Evolutionary conservation across 2,329 filamentous ascomycete genomes (phyloP).

Genomic region (Pseudocercospora crystallina): DNA sequence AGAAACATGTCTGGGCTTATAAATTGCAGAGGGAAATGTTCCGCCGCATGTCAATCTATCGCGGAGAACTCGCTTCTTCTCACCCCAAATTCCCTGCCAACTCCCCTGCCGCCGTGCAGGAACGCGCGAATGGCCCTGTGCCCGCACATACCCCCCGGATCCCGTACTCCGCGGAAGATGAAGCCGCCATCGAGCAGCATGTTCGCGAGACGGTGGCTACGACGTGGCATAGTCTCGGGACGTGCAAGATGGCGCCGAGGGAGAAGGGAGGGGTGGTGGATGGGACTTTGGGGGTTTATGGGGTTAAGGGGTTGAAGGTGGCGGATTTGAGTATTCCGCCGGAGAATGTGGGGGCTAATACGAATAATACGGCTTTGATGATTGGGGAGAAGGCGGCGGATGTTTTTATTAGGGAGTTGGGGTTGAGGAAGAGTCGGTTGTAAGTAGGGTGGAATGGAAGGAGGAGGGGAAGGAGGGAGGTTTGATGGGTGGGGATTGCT

Average conservation of each 20-base stretch:
- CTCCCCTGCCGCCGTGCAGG: conserved; percentile 45
- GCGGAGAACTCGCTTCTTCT: conserved; percentile 37
- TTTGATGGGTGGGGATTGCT: too few species aligned
- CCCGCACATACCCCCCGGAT: conserved; percentile 44
- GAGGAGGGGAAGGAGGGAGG: too few species aligned
- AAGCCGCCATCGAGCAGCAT: conserved; percentile 41
- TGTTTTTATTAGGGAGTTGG: conserved; percentile 42
- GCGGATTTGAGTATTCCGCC: conserved; percentile 44
- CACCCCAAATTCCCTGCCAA: conserved; percentile 40
- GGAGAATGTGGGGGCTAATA: conserved; percentile 47
- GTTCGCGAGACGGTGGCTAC: conserved; percentile 41
- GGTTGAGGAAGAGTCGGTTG: conserved; percentile 21
- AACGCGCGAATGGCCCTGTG: conserved; percentile 27
- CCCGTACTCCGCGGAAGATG: conserved; percentile 40
- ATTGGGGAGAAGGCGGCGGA: conserved; percentile 44
- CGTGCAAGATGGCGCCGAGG: conserved; percentile 36
- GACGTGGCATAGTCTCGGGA: conserved; percentile 39
- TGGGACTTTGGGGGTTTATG: conserved; percentile 40
- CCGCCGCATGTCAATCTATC: conserved; percentile 54
- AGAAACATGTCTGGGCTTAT: conserved; percentile 62
- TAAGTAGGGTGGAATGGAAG: too few species aligned
- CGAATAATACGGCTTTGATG: conserved; percentile 47
- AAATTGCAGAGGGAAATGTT: conserved; percentile 62
- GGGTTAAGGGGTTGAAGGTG: conserved; percentile 41
- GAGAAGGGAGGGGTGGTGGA: conserved; percentile 43